Evolutionary conservation across 345 rosid genomes (phyloP).

Genomic region (Salix udensis): DNA sequence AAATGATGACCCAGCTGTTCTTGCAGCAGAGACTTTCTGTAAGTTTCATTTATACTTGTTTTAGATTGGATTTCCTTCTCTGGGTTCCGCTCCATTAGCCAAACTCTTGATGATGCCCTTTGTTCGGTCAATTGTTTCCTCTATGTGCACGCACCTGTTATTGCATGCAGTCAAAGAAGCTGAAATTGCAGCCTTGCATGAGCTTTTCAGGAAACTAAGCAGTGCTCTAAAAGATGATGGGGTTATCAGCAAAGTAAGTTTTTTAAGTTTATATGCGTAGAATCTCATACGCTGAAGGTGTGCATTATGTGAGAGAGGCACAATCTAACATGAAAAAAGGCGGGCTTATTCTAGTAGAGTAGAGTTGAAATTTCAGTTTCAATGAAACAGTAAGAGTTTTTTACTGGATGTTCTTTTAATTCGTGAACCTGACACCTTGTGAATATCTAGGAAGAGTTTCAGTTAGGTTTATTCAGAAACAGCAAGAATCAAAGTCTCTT

Average conservation of each 20-base stretch:
- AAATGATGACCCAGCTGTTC: slow-evolving; percentile 17
- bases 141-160: no score
- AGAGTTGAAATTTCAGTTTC: no score
- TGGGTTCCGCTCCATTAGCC: background rate
- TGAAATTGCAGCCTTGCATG: slow-evolving; percentile 51
- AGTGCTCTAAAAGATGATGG: slow-evolving; percentile 54
- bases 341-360: no score
- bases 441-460: slow-evolving; percentile 63
- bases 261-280: background rate
- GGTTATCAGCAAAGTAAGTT: slow-evolving; percentile 53
- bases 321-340: no score
- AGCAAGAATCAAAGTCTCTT: slow-evolving; percentile 46
- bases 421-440: no score
- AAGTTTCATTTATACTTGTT: slow-evolving; percentile 13
- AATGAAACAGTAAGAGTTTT: no score
- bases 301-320: no score
- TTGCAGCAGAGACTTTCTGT: slow-evolving; percentile 27
- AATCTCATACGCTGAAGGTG: background rate
- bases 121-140: background rate
- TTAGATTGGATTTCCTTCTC: background rate
- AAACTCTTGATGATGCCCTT: background rate
- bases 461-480: slow-evolving; percentile 55
- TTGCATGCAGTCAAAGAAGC: slow-evolving; percentile 46
- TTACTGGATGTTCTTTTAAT: no score
- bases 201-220: slow-evolving; percentile 61